Evolutionary conservation across 805 yeast genomes (phyloP), one percentile per base, ranked within the genome.

Genomic region (Yarrowia keelungensis): DNA sequence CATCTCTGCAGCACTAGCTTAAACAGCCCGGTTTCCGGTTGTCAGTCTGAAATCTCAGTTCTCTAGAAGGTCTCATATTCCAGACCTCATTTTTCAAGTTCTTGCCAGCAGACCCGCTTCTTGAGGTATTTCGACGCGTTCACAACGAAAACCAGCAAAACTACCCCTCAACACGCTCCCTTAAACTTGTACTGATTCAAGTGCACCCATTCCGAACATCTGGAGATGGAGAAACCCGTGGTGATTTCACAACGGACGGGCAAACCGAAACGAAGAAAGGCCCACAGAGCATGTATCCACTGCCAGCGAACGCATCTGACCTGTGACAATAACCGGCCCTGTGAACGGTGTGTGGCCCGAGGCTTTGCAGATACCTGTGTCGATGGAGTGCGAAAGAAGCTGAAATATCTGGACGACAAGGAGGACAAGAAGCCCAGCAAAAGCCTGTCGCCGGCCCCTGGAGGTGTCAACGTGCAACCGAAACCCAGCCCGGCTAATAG

Each of bases 291-390:
- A 5, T 94, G 99, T 73, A 85, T 86, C 49, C 95, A 93, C 78
- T 94, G 99, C 76, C 92, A 93, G 70, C 86, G 87, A 73, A 90
- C 97, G 1, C 99, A 94, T 77, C 86, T 93, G 82, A 91, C 98
- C 0, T 94, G 99, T 77, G 97, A 93, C 73, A 85, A 87, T 35
- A 76, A 76, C 75, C 85, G 97, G 46, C 97, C 97, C 0, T 94
- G 99, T 74, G 83, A 84, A 68, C 78, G 97, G 62, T 94, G 99
- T 77, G 76, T 89, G 3, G 82, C 81, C 38, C 82, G 92, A 74
- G 94, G 93, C 0, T 78, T 92, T 15, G 84, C 83, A 1, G 84
- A 80, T 15, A 82, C 90, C 0, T 94, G 98, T 79, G 86, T 85
- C 41, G 98, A 95, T 79, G 97, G 97, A 5, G 95, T 95, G 2